Base-by-base conservation (phyloP, 441 rosid species). In the Kokia cookei region DNA sequence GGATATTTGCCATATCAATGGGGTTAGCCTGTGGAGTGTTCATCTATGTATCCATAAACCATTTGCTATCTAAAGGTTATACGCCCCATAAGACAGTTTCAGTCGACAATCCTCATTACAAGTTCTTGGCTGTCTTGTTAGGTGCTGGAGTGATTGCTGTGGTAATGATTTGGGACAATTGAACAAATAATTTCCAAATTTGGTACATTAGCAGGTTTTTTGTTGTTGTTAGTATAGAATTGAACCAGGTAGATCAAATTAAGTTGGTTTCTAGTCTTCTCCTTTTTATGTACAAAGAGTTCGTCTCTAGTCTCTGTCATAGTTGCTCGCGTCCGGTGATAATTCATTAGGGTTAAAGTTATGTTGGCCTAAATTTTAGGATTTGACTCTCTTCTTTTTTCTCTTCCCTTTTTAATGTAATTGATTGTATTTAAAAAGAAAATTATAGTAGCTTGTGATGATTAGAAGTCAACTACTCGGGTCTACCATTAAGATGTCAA, bases 141-240 rank as follows among this genome's bases (percentile, higher is more conserved):
- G 97, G 97, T 4, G 64, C 89, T 58, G 92, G 82, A 10, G 86
- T 88, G 43, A 91, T 93, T 1, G 87, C 92, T 43, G 84, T 88
- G 64, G 96, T 93, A 54, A 93, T 91, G 97, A 88, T 89, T n/a
- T 89, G 97, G 97, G 93, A 89, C 67, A 84, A 85, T 67, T 88
- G 71, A 83, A 54, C 12, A 19, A 19, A 14, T 24, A 5, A 4
- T 1, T 64, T 40, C 10, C 7, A 48, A 53, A 13, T 17, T 32
- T 10, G n/a, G 9, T 19, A 42, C 37, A 22, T 35, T 48, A 15
- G 1, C 4, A 1, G 8, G 29, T 60, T 29, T 3, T 43, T 29
- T 29, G 3, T 32, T 32, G 4, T 32, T 13, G 22, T 19, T 4
- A 12, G 6, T 26, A 4, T 14, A 48, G 57, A 4, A 24, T 10